Evolutionary conservation across 2,329 filamentous ascomycete genomes (phyloP).

Genomic region (Fusarium irregulare): DNA sequence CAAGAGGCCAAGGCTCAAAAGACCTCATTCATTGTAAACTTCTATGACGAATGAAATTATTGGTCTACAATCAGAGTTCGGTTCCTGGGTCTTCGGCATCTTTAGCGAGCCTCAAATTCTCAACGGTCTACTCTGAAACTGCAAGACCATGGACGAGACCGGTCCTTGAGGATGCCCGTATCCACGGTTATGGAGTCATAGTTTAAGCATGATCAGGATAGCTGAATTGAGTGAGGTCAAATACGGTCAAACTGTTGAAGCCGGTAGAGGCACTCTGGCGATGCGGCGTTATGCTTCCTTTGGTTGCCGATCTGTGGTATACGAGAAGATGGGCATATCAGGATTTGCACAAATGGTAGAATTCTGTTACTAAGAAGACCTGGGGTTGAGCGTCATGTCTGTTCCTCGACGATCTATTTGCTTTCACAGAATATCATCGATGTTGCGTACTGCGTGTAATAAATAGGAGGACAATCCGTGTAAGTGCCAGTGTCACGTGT

Average conservation of each 20-base stretch:
- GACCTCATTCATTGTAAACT: neutral
- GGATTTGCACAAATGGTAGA: neutral
- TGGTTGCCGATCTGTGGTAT: neutral
- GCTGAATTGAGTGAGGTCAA: neutral
- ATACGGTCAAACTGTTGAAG: neutral
- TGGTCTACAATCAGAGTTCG: conserved; percentile 11
- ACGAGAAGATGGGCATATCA: neutral
- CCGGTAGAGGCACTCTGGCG: neutral
- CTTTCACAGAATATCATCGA: neutral
- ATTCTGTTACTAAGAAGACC: neutral
- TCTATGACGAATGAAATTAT: neutral
- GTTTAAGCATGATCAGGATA: neutral
- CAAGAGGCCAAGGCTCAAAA: neutral
- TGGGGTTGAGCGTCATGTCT: neutral
- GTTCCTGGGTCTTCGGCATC: conserved; percentile 26
- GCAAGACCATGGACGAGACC: neutral
- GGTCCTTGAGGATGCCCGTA: neutral
- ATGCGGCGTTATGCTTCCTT: conserved; percentile 22
- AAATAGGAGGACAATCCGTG: neutral
- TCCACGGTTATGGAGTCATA: neutral
- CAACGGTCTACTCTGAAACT: conserved; percentile 25
- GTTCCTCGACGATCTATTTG: neutral
- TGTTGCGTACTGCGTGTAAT: neutral
- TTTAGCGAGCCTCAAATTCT: conserved; percentile 7
- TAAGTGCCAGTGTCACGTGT: conserved; percentile 23